Percentiles rank a stretch among this genome's conserved stretches.
phyloP scores from a whole-genome alignment of 176 grass and related monocot species.

The Oryza coarctata region DNA sequence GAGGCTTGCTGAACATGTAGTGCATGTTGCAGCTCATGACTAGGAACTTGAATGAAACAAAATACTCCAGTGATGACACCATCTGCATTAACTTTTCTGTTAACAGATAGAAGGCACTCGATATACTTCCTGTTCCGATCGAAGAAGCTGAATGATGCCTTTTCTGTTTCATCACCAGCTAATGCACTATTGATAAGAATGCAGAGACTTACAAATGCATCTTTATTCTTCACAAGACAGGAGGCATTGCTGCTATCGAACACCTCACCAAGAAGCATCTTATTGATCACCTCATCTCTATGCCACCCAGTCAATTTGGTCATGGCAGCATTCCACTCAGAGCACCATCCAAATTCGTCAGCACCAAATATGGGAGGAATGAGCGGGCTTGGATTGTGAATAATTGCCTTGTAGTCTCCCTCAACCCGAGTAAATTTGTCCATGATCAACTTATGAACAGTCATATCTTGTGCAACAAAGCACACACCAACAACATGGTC shows the following conservation, averaged over 20 bases:
- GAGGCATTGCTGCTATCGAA: slow-evolving; percentile 63
- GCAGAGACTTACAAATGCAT: slow-evolving; percentile 73
- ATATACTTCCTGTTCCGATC: slow-evolving; percentile 50
- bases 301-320: slow-evolving; percentile 76
- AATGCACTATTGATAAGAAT: slow-evolving; percentile 82
- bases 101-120: slow-evolving; percentile 79
- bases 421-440: slow-evolving; percentile 87
- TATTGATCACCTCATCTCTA: slow-evolving; percentile 80
- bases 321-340: slow-evolving; percentile 96
- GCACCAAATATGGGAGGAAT: slow-evolving; percentile 96
- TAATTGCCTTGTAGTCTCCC: slow-evolving; percentile 89
- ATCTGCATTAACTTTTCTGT: slow-evolving; percentile 65
- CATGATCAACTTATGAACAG: slow-evolving; percentile 87
- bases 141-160: slow-evolving; percentile 74
- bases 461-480: slow-evolving; percentile 97
- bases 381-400: slow-evolving; percentile 78
- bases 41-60: slow-evolving; percentile 89
- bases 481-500: slow-evolving; percentile 81
- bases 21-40: slow-evolving; percentile 75
- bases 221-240: slow-evolving; percentile 74
- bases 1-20: slow-evolving; percentile 79
- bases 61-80: slow-evolving; percentile 71
- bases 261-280: slow-evolving; percentile 91
- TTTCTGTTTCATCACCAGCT: slow-evolving; percentile 77
- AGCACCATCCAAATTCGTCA: slow-evolving; percentile 91